Evolutionary conservation across 2,329 filamentous ascomycete genomes (phyloP), one percentile per base, ranked within the genome.

Genomic region (Cordyceps farinosa): DNA sequence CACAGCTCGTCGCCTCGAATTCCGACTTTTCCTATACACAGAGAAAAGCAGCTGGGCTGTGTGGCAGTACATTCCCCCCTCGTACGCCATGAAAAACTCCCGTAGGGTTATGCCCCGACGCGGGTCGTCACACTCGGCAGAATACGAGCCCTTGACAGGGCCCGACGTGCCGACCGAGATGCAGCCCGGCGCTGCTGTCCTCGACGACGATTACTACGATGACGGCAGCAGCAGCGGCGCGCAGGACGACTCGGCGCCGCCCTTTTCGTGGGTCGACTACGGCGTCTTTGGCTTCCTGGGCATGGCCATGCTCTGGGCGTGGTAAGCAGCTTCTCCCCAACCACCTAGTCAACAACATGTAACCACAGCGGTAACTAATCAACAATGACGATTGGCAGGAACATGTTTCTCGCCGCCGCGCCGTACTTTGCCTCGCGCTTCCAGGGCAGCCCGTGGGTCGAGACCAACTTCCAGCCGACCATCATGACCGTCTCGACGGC

Each of bases 361-460:
- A 10, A 11, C 6, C 11, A 9, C 9, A 8, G 5, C 5, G 11
- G 36, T 40, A 9, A 30, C 51, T 53, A 38, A 53, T n/a, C 15
- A 5, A n/a, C 10, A 8, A 13, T 34, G 10, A 32, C 36, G 5
- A 32, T n/a, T 50, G 61, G 17, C 68, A 94, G 92, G 92, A 98
- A 98, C 80, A 97, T 97, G 94, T 97, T 98, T 76, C 86, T 98
- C 69, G 94, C 95, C 52, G 92, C 94, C 9, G 91, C 92, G 1
- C 92, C 94, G 5, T 98, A 98, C 80, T 97, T 98, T 78, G 87
- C 93, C 71, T 82, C 81, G 56, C 91, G 94, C 69, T 96, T 98
- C 75, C 79, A 83, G 52, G 81, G 83, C 65, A 86, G 88, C 72
- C 78, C 85, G 61, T 90, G 87, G 82, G 88, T 96, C 63, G 82